Evolutionary conservation across 164 flowering plant species (phyloP).

Genomic region (Cinnamomum micranthum): DNA sequence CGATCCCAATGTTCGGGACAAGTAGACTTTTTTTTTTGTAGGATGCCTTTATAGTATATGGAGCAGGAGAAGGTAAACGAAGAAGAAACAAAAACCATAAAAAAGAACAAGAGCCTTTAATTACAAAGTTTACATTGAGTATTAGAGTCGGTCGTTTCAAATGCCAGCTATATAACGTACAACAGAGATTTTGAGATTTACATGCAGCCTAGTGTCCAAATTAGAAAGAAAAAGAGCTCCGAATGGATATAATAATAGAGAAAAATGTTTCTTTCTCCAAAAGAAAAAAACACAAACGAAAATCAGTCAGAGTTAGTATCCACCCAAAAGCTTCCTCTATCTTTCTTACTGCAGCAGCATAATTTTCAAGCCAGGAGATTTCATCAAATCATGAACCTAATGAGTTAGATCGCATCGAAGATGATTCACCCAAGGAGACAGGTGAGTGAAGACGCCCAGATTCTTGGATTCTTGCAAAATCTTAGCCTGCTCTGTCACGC

Average conservation of each 20-base stretch:
- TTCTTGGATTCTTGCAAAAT: constrained; percentile 63
- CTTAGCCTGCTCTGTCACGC: constrained; percentile 58
- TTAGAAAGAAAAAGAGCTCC: constrained; percentile 2
- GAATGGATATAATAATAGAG: too few species aligned
- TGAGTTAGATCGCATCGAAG: constrained; percentile 31
- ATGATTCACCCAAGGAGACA: constrained; percentile 68
- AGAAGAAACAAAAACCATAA: constrained; percentile 13
- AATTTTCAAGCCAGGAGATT: not conserved
- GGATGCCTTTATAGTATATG: too few species aligned
- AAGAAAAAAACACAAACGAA: not conserved
- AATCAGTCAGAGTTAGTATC: too few species aligned
- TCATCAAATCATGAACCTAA: constrained; percentile 4
- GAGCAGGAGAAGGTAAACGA: too few species aligned
- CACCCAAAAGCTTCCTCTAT: not conserved
- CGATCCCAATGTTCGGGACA: too few species aligned
- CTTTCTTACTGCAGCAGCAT: not conserved
- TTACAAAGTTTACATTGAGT: too few species aligned
- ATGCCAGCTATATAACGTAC: constrained; percentile 20
- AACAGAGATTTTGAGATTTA: constrained; percentile 36
- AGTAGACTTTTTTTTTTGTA: too few species aligned
- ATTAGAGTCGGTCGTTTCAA: not conserved
- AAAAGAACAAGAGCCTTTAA: not conserved
- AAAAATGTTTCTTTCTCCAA: too few species aligned
- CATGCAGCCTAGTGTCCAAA: constrained; percentile 29
- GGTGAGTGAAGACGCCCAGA: constrained; percentile 93